Percentiles rank a stretch among this genome's conserved stretches.
phyloP scores from a whole-genome alignment of 148 eudicot species.

The Vaccinium darrowii region DNA sequence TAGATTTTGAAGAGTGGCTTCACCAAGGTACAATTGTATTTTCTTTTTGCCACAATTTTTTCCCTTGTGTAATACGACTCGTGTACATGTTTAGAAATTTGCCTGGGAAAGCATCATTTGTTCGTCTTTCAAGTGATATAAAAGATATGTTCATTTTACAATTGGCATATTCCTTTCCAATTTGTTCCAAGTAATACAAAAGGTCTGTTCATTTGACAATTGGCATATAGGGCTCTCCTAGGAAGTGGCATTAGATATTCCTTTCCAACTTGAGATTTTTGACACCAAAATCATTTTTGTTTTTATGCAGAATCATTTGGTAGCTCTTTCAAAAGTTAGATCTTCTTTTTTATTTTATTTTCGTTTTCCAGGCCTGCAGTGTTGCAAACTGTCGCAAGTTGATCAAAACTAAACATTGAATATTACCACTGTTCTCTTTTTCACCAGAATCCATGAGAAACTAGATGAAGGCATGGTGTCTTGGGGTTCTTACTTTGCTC shows the following conservation, averaged over 20 bases:
- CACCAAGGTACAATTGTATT: not conserved
- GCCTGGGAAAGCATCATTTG: not conserved
- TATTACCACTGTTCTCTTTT: too few relatives aligned
- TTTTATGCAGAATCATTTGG: not conserved
- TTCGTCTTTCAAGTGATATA: not conserved
- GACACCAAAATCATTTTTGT: not conserved
- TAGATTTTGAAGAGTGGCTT: too few relatives aligned
- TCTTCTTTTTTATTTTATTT: too few relatives aligned
- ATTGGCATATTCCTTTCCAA: too few relatives aligned
- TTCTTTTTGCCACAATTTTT: not conserved
- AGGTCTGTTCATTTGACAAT: not conserved
- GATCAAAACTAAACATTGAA: too few relatives aligned
- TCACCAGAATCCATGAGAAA: too few relatives aligned
- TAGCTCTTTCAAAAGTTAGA: too few relatives aligned
- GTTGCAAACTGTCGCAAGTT: too few relatives aligned
- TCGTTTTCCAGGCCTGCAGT: too few relatives aligned
- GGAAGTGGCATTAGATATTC: not conserved
- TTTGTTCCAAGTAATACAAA: too few relatives aligned
- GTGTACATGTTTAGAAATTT: not conserved
- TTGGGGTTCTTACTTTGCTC: too few relatives aligned
- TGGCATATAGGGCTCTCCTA: not conserved
- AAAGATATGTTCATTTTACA: not conserved
- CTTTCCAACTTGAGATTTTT: constrained; percentile 7
- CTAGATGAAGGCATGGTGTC: too few relatives aligned
- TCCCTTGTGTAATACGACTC: not conserved